A percentile compares a stretch with the other conserved stretches of the same genome.
Evolutionary conservation across 2,329 filamentous ascomycete species (phyloP).

Genomic region (Aspergillus brunneoviolaceus): DNA sequence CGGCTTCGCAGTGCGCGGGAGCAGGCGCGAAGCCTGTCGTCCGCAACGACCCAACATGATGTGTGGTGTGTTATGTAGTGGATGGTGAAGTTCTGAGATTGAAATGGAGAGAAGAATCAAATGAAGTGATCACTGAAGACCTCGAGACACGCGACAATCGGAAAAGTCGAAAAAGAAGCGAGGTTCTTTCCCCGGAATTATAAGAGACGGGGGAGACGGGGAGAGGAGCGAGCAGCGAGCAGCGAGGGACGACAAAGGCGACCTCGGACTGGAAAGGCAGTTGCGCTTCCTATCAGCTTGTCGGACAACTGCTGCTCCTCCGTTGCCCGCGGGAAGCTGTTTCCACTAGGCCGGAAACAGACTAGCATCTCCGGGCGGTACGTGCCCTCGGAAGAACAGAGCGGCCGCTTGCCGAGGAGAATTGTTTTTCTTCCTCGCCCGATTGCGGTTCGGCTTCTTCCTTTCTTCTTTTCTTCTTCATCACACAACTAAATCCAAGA

Average conservation of each 20-base stretch:
- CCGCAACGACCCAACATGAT: conserved; percentile 37
- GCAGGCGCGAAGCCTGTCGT: conserved; percentile 32
- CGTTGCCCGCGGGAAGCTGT: conserved; percentile 42
- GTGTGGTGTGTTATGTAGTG: conserved; percentile 1
- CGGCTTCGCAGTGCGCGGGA: conserved; percentile 34
- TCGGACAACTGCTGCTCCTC: conserved; percentile 9
- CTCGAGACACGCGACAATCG: not conserved
- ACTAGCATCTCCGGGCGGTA: conserved; percentile 19
- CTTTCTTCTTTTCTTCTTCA: conserved; percentile 25
- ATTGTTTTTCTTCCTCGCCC: not conserved
- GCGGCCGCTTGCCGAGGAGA: conserved; percentile 13
- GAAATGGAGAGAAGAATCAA: conserved; percentile 7
- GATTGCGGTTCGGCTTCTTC: conserved; percentile 18
- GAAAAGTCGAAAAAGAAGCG: not conserved
- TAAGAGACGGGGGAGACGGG: conserved; percentile 1
- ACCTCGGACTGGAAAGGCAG: conserved; percentile 6
- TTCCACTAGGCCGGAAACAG: conserved; percentile 23
- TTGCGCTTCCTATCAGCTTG: conserved; percentile 7
- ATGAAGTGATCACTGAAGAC: not conserved
- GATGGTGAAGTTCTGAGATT: not conserved
- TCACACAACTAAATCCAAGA: conserved; percentile 46
- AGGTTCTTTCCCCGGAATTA: not conserved
- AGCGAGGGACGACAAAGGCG: not conserved
- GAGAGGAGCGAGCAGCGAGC: conserved; percentile 18
- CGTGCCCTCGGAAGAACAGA: not conserved